Evolutionary conservation across 73 alveolate genomes (phyloP), one percentile per base, ranked within the genome.

Genomic region (Tetrahymena thermophila): DNA sequence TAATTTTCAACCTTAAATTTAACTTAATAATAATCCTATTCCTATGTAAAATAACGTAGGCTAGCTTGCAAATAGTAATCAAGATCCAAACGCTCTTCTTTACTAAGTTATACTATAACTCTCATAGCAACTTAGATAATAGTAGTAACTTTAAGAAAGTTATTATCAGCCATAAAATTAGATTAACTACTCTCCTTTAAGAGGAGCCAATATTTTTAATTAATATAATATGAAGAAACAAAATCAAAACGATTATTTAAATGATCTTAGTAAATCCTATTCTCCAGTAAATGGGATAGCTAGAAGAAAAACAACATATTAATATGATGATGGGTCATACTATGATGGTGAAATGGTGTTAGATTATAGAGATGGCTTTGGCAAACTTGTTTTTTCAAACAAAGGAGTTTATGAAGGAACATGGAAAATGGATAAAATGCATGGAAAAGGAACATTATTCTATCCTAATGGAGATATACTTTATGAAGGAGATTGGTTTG

Each of bases 281-380:
- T 71, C 89, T 28, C 40, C 89, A 28, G 7, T 71, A 31, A 96
- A 96, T 96, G 98, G 97, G 0, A 94, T 97, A 96, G 96, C 97
- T 93, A 97, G 97, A 94, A 99, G 99, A 43, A 35, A 89, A 34
- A 98, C 99, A 2, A 94, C 96, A n/a, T 95, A 57, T 55, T 95
- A 96, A 56, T 95, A 96, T 37, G 93, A 96, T 85, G 98, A 97
- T 85, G 99, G 98, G 28, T 94, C 96, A 13, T 95, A 94, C 56
- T 96, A 97, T 94, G 98, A 97, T 83, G 99, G 99, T 17, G 97
- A 97, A 50, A 97, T 98, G 98, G 44, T 56, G 35, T 85, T 94
- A 34, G 98, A 97, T 95, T 94, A 97, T 50, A 97, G 94, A 95
- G 94, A 94, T 84, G 99, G 99, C 0, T 55, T 35, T 55, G 89